Evolutionary conservation across 2,329 filamentous ascomycete genomes (phyloP), one percentile per base, ranked within the genome.

Genomic region (Penicillium palitans): DNA sequence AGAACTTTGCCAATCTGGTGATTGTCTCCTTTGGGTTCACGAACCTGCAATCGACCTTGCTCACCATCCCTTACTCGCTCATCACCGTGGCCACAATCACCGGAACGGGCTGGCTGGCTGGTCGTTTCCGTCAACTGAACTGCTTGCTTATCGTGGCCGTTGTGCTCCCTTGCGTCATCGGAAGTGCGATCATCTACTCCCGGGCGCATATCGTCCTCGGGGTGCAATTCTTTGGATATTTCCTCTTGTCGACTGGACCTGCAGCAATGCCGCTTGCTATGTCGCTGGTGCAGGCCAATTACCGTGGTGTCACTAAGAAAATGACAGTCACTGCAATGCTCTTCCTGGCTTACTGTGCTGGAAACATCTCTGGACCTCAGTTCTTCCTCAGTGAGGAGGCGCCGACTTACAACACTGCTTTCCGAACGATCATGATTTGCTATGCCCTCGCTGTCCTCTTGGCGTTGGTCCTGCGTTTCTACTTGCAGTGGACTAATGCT

Each of bases 11-110:
- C 25, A 66, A 66, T 49, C 58, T 66, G 3, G 63, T 66, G 7
- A 57, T 66, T 29, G 57, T 55, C 8, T 66, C 63, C 1, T 66
- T 66, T 13, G 65, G 65, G 1, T 66, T 66, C 41, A 64, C 65
- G 2, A 66, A 52, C 33, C 27, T 65, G 10, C 59, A 66, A 42
- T 65, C 64, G 1, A 66, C 64, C 79, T 82, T 19, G 33, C 79
- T 87, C 68, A 84, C 84, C 63, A 84, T 86, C 54, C 84, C 84
- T 2, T 84, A 85, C 61, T 85, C 83, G 0, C 61, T 84, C 15
- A 76, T 87, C 47, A 76, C 80, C 2, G 78, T 81, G 1, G 68
- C 69, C 7, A 69, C 78, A 35, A 84, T 85, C 58, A 70, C 79
- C 2, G 78, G 78, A 2, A 79, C 78, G 0, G 82, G 83, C 13